phyloP scores from a whole-genome alignment of 2,329 filamentous ascomycete species.

The Grosmannia serpens region DNA sequence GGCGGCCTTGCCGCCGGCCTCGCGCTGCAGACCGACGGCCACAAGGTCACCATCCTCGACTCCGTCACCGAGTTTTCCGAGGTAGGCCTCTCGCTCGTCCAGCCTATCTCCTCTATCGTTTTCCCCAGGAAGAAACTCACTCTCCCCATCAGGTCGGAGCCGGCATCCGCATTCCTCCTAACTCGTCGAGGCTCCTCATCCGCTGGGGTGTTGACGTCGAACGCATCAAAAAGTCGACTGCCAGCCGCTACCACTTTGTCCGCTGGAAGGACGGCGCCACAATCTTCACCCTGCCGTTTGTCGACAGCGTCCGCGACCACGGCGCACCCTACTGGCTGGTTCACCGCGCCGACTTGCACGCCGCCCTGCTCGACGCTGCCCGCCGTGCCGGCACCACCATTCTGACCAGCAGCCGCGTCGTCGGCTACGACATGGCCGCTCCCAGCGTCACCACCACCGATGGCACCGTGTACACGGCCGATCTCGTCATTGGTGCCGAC shows the following conservation, averaged over 20 bases:
- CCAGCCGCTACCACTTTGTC: slow-evolving; percentile 3
- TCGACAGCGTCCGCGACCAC: slow-evolving; percentile 13
- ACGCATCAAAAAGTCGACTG: not conserved
- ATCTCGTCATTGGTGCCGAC: slow-evolving; percentile 16
- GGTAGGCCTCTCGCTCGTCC: not conserved
- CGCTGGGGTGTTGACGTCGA: slow-evolving; percentile 15
- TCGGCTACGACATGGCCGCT: slow-evolving; percentile 15
- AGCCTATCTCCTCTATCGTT: not conserved
- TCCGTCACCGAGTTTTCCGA: slow-evolving; percentile 8
- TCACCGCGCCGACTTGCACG: slow-evolving; percentile 23
- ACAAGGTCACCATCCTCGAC: slow-evolving; percentile 11
- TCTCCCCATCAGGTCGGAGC: slow-evolving; percentile 1
- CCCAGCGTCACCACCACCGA: slow-evolving; percentile 12
- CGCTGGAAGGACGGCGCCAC: slow-evolving; percentile 3
- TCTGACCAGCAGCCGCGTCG: slow-evolving; percentile 14
- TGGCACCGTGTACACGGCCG: slow-evolving; percentile 12
- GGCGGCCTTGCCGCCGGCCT: slow-evolving; percentile 8
- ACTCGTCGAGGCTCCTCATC: slow-evolving; percentile 18
- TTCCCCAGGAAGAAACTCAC: not conserved
- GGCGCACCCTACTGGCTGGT: slow-evolving; percentile 23
- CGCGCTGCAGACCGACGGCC: slow-evolving; percentile 6
- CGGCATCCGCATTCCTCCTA: slow-evolving; percentile 19
- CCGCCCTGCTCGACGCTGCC: slow-evolving; percentile 16
- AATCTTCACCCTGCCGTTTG: slow-evolving; percentile 10
- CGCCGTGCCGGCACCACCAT: slow-evolving; percentile 14